Percentiles rank a stretch among this genome's conserved stretches.
phyloP scores from a whole-genome alignment of 208 protist genomes.

The Leishmania lainsoni region DNA sequence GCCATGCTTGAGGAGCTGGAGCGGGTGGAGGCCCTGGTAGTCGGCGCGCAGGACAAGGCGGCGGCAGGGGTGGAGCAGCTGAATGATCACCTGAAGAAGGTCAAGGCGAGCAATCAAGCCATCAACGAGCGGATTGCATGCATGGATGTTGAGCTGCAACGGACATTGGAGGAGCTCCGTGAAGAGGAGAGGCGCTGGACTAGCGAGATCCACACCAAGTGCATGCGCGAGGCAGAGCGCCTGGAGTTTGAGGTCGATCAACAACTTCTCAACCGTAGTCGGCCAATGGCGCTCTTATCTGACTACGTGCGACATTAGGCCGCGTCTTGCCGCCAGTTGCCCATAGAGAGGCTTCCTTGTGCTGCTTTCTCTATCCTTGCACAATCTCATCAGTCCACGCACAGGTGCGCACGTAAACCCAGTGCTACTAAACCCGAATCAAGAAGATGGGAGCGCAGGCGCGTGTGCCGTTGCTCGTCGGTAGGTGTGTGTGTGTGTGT shows the following conservation, averaged over 20 bases:
- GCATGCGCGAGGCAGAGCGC: constrained; percentile 42
- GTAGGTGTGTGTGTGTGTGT: neutral
- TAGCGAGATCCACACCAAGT: constrained; percentile 33
- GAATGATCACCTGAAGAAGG: constrained; percentile 68
- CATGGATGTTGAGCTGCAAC: constrained; percentile 76
- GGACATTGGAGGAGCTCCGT: constrained; percentile 68
- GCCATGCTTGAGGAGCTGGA: constrained; percentile 47
- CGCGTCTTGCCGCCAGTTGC: neutral
- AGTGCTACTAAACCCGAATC: neutral
- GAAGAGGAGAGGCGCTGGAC: constrained; percentile 43
- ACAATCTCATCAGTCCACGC: neutral
- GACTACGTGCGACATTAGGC: constrained; percentile 29
- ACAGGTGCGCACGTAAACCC: neutral
- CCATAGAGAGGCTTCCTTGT: neutral
- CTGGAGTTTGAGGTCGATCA: constrained; percentile 49
- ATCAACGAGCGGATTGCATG: constrained; percentile 82
- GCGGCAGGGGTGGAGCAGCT: constrained; percentile 65
- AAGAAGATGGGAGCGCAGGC: neutral
- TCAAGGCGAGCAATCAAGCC: constrained; percentile 70
- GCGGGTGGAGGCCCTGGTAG: constrained; percentile 50
- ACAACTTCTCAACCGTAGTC: constrained; percentile 27
- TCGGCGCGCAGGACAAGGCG: constrained; percentile 54
- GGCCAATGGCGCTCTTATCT: constrained; percentile 13
- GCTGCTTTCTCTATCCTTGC: neutral
- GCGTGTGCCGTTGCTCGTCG: neutral